Base-by-base conservation (phyloP, 352 stramenopile species). In the Globisporangium paroecandrum region DNA sequence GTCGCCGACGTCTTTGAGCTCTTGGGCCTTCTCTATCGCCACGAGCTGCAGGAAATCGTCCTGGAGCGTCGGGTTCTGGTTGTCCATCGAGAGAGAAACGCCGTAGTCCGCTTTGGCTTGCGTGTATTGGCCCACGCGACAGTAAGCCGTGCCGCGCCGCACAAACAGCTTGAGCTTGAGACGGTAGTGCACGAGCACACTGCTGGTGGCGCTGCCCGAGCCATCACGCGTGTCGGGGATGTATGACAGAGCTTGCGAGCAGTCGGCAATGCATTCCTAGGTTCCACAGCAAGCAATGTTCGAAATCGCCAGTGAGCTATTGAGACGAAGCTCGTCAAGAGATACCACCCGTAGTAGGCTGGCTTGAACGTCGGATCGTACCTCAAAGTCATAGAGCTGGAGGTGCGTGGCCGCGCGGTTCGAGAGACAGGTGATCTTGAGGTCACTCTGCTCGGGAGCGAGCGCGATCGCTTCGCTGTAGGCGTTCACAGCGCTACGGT, bases 21-120 rank as follows among this genome's bases (percentile, higher is more conserved):
- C 74, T 0, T 88, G 66, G 0, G 83, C 83, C 41, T 79, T 82
- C 41, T 90, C 82, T 43, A 91, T 70, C 32, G 70, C 69, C 7
- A 90, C 61, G 46, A 95, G 76, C 69, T 90, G 74, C 29, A 77
- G 59, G 49, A 90, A 93, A 38, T 95, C 87, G 29, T 91, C 72
- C 57, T 86, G 76, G 6, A 93, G 75, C 34, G 81, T 73, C 20
- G 68, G 54, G 58, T 93, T 91, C 59, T 93, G 78, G n/a, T 70
- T 82, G 59, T 93, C 85, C 77, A 95, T 89, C 1, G 83, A 88
- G 5, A 90, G 74, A 1, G 87, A 85, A 25, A 92, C 83, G 25
- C 85, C 85, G 49, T 93, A 95, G 71, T 95, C 87, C 3, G 87
- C 82, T 65, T 93, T 93, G 24, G 79, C 82, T 59, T 90, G 68